phyloP scores from a whole-genome alignment of 805 yeast genomes.

The Candida silvatica region DNA sequence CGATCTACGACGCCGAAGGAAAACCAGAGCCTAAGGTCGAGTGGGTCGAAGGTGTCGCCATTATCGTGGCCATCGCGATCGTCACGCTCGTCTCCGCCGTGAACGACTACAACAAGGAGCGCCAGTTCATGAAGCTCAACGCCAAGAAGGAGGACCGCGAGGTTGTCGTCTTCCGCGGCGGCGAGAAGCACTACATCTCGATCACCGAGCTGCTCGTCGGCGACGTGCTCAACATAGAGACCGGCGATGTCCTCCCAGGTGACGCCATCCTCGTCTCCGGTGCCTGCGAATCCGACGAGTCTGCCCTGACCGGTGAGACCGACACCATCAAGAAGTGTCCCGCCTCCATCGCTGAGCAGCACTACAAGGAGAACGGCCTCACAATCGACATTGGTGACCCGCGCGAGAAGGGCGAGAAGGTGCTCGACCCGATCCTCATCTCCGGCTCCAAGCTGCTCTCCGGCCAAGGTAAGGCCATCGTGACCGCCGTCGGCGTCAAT shows the following conservation, averaged over 20 bases:
- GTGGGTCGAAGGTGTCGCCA: slow-evolving; percentile 99
- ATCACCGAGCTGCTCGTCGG: slow-evolving; percentile 79
- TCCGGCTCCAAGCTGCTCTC: slow-evolving; percentile 86
- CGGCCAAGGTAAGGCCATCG: slow-evolving; percentile 80
- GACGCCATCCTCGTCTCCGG: slow-evolving; percentile 75
- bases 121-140: slow-evolving; percentile 83
- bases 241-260: slow-evolving; percentile 92
- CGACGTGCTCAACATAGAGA: slow-evolving; percentile 72
- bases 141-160: slow-evolving; percentile 81
- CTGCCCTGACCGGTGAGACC: slow-evolving; percentile 91
- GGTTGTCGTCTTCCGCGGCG: slow-evolving; percentile 67
- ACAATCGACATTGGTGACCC: slow-evolving; percentile 30
- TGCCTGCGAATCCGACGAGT: slow-evolving; percentile 81
- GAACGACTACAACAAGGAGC: slow-evolving; percentile 95
- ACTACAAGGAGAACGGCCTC: slow-evolving; percentile 3
- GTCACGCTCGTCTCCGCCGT: slow-evolving; percentile 91
- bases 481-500: slow-evolving; percentile 83
- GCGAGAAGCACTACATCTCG: slow-evolving; percentile 57
- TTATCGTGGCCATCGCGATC: slow-evolving; percentile 80
- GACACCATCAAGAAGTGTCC: slow-evolving; percentile 67
- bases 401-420: slow-evolving; percentile 14
- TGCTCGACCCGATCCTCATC: slow-evolving; percentile 75
- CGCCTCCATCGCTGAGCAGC: slow-evolving; percentile 26
- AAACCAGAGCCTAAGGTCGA: slow-evolving; percentile 74
- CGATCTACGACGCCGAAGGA: slow-evolving; percentile 73